Percentiles rank a stretch among this genome's conserved stretches.
phyloP scores from a whole-genome alignment of 371 early-diverging fungal species.

The Apophysomyces sp. region DNA sequence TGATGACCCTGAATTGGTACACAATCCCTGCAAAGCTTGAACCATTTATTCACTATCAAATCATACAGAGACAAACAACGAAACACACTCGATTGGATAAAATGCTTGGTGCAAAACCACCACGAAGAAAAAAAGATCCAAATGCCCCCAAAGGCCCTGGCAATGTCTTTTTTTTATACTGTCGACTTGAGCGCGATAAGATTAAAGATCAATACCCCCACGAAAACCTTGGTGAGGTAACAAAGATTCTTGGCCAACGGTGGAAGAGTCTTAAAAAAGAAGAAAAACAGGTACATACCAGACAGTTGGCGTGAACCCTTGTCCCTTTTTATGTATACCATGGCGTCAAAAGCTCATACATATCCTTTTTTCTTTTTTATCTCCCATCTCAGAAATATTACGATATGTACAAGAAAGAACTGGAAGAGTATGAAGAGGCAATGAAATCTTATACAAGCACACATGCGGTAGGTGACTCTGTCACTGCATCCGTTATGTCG shows the following conservation, averaged over 20 bases:
- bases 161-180: constrained; percentile 66
- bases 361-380: not conserved
- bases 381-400: constrained; percentile 44
- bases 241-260: constrained; percentile 46
- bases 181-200: constrained; percentile 55
- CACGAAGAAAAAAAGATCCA: constrained; percentile 56
- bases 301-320: too few species aligned
- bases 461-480: not conserved
- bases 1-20: constrained; percentile 14
- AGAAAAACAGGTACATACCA: constrained; percentile 58
- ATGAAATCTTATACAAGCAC: constrained; percentile 39
- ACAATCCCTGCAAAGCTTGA: not conserved
- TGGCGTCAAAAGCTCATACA: too few species aligned
- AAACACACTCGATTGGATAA: constrained; percentile 4
- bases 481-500: not conserved
- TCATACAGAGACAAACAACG: constrained; percentile 1
- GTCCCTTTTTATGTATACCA: too few species aligned
- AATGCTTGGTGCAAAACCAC: constrained; percentile 22
- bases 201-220: constrained; percentile 58
- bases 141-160: constrained; percentile 69
- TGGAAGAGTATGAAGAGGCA: constrained; percentile 51
- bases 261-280: constrained; percentile 52
- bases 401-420: constrained; percentile 49
- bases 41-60: not conserved
- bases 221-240: constrained; percentile 50